A percentile compares a stretch with the other conserved stretches of the same genome.
Conservation (phyloP, 176 grass and related monocot genomes). For the Stipa capillata region DNA sequence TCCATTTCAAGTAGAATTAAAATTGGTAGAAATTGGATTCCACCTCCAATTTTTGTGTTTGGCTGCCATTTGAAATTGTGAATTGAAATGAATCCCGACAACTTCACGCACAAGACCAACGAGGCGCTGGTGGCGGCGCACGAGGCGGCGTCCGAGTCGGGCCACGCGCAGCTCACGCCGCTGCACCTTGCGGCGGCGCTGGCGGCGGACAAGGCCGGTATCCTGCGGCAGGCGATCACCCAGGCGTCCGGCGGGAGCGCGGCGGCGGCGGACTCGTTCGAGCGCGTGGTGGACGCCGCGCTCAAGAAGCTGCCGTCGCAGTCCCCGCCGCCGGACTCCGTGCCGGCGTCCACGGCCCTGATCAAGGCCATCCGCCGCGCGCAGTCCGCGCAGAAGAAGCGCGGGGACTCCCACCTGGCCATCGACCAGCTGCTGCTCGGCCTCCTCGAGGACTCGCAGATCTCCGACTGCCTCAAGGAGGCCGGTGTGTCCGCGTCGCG, state of each 20-base stretch:
- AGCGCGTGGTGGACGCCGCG: slow-evolving; percentile 40
- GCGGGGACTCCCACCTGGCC: slow-evolving; percentile 65
- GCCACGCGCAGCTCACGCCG: slow-evolving; percentile 69
- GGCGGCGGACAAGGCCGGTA: slow-evolving; percentile 29
- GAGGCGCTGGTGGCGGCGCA: slow-evolving; percentile 80
- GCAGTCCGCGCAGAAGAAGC: slow-evolving; percentile 61
- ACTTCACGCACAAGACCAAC: slow-evolving; percentile 97
- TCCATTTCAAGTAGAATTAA: no score
- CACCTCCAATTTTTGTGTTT: no score
- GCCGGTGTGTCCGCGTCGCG: slow-evolving; percentile 36
- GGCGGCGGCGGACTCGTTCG: slow-evolving; percentile 39
- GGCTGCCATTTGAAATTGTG: no score
- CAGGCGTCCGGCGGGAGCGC: slow-evolving; percentile 30
- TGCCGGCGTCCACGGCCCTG: slow-evolving; percentile 49
- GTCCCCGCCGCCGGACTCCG: slow-evolving; percentile 48
- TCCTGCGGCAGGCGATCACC: slow-evolving; percentile 55
- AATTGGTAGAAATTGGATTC: no score
- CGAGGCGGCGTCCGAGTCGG: slow-evolving; percentile 50
- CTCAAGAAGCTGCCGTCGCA: slow-evolving; percentile 63
- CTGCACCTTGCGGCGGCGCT: slow-evolving; percentile 61
- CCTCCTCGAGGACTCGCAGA: slow-evolving; percentile 61
- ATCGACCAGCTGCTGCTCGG: slow-evolving; percentile 66
- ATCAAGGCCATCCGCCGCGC: slow-evolving; percentile 61
- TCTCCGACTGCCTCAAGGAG: slow-evolving; percentile 63
- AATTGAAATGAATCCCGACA: slow-evolving; percentile 98